Conservation (phyloP, 2,329 filamentous ascomycete genomes). For the Arthrinium phaeospermum region DNA sequence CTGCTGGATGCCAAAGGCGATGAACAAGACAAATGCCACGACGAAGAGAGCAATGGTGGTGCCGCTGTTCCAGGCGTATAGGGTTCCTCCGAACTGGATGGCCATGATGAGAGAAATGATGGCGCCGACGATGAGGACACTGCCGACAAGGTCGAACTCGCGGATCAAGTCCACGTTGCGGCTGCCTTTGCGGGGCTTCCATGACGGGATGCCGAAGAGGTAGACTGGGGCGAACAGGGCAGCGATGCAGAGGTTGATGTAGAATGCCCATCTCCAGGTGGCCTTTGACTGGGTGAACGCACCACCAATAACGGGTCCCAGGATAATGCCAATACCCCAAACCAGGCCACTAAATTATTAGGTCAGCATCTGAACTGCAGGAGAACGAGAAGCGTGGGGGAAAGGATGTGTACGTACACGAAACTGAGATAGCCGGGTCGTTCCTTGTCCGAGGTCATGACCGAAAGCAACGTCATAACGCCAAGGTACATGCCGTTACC, state of each 20-base stretch:
- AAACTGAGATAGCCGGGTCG: conserved; percentile 33
- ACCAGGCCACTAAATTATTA: conserved; percentile 27
- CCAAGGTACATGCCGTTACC: conserved; percentile 51
- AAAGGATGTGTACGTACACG: neutral
- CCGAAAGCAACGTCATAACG: conserved; percentile 30
- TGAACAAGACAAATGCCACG: conserved; percentile 46
- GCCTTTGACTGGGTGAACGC: conserved; percentile 48
- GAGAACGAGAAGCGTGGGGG: no score
- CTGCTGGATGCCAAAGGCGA: conserved; percentile 54
- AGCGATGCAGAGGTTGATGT: conserved; percentile 61
- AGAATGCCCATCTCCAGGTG: conserved; percentile 56
- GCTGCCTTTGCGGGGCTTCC: conserved; percentile 28
- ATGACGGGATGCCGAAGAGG: conserved; percentile 37
- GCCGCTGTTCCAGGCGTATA: conserved; percentile 53
- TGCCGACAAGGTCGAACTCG: conserved; percentile 52
- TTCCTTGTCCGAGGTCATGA: conserved; percentile 32
- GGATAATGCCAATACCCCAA: conserved; percentile 51
- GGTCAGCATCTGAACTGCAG: neutral
- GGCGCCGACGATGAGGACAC: conserved; percentile 47
- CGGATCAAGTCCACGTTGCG: conserved; percentile 32
- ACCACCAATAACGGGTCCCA: conserved; percentile 55
- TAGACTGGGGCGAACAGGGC: conserved; percentile 42
- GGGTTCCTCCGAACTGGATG: conserved; percentile 55
- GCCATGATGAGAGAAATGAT: conserved; percentile 51
- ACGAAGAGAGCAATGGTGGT: conserved; percentile 53